Base-by-base conservation (phyloP, 2,329 filamentous ascomycete genomes). In the Scytalidium lignicola region DNA sequence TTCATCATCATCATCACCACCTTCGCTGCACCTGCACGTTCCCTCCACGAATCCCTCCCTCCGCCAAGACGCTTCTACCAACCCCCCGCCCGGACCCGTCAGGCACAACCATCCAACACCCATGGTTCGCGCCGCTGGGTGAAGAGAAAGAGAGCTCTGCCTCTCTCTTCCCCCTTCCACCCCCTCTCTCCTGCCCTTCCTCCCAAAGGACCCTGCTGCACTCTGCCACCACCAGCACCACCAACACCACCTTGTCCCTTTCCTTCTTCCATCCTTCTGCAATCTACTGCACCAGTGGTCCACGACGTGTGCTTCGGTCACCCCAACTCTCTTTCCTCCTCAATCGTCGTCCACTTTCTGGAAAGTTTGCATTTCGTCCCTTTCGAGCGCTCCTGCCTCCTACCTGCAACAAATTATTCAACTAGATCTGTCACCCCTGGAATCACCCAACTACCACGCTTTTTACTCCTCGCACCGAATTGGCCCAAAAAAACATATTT, bases 401-500 rank as follows among this genome's bases (percentile, higher is more conserved):
- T 37, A 13, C n/a, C 32, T 37, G 32, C n/a, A 37, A 37, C 32
- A 37, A 37, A 5, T 13, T 37, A 13, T 13, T 37, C 32, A 17
- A 5, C n/a, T 13, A 37, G 32, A 37, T 37, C 32, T 37, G 32
- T 37, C 32, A 5, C n/a, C 32, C n/a, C 32, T n/a, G 4, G 32
- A 13, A 13, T 5, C 32, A 13, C 7, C 32, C 32, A 5, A 7
- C 12, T 5, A 37, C 32, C 32, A 37, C 32, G 32, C 32, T n/a
- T 17, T 42, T 18, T 37, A 39, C 12, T 2, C 17, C 43, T 48
- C 47, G 49, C 48, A 56, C 52, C 49, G 43, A 51, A 41, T 43
- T 42, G 23, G 17, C 29, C 43, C 43, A 50, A 56, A 53, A 50
- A 56, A 53, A 54, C 53, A 43, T 46, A 55, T 55, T 53, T 49